Base-by-base conservation (phyloP, 148 eudicot genomes). In the Talinum fruticosum region DNA sequence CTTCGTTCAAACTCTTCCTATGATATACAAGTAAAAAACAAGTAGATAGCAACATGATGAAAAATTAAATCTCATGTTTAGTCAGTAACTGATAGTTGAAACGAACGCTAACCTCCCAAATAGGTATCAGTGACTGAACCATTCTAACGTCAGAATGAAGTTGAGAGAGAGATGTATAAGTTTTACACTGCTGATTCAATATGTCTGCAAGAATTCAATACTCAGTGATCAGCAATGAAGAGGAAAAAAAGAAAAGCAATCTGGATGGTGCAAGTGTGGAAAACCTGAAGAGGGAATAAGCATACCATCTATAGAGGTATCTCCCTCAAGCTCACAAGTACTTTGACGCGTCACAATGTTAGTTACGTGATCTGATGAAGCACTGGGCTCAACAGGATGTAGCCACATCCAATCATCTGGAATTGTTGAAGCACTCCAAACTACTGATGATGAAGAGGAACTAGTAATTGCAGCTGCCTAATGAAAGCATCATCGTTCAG, bases 51-150 rank as follows among this genome's bases (percentile, higher is more conserved):
- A 59, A 66, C 14, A 68, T 29, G n/a, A 23, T 21, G 18, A 12
- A 75, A n/a, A 47, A 35, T 23, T 47, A 64, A 13, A 61, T 37
- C 34, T 70, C 65, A 69, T 41, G 34, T 64, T 75, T 18, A 64
- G 35, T 13, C 32, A 74, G 8, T 33, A 73, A 54, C 24, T 36
- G 45, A 62, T 71, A 73, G 59, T 53, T 62, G 59, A 73, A 49
- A 66, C 62, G 24, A 69, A 81, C 77, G 16, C 87, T 47, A 61
- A 96, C 99, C 99, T 93, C 93, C 99, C 99, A 96, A 76, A 96
- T 91, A 78, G 99, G 96, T 74, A 96, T 79, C 33, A 93, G 92
- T 67, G 98, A 96, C 88, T 88, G 97, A 85, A 96, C 99, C 97
- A 90, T 89, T 86, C 85, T 93, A 86, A 79, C 87, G 78, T 91